Base-by-base conservation (phyloP, 1,284 basidiomycete genomes). In the Fomes fomentarius region DNA sequence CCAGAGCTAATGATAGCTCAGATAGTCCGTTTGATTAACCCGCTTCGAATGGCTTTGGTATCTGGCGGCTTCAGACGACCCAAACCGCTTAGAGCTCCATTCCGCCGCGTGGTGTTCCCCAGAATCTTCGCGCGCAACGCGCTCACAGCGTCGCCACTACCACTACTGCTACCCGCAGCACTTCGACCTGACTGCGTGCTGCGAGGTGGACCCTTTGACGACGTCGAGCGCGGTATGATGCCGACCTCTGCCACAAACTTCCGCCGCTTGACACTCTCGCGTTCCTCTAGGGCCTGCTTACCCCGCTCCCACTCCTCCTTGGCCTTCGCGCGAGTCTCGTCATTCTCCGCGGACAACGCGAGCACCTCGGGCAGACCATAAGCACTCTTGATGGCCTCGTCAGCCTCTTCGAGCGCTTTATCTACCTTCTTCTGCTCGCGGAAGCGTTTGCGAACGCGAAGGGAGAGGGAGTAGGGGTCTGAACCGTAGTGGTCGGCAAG, bases 381-480 rank as follows among this genome's bases (percentile, higher is more conserved):
- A 56, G 80, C 79, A 30, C 78, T 80, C 61, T 86, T 89, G 40
- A 96, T 71, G 11, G 72, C 73, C 37, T 89, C 84, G 64, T 97
- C 93, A 9, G 77, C 78, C 26, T 76, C 78, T 52, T 83, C 78
- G 60, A 87, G 86, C 39, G 78, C 81, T 57, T 84, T 76, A 49
- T 90, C 84, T 0, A 89, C 71, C 68, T 88, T 90, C 76, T 98
- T 98, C 63, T 92, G 91, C 54, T 83, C 82, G 1, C 97, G 84
- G 67, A 98, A 97, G 17, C 79, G 79, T 62, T 87, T 88, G 30
- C 97, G 84, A 7, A 90, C 80, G 51, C 83, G 83, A 6, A 75
- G 69, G 5, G 94, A 96, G 19, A 91, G 82, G 0, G 80, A 60
- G 67, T 96, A 98, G 0, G 96, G 96, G 72, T 98, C 95, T 2